Base-by-base conservation (phyloP, 176 grass and related monocot species). In the Pontederia paniculata region DNA sequence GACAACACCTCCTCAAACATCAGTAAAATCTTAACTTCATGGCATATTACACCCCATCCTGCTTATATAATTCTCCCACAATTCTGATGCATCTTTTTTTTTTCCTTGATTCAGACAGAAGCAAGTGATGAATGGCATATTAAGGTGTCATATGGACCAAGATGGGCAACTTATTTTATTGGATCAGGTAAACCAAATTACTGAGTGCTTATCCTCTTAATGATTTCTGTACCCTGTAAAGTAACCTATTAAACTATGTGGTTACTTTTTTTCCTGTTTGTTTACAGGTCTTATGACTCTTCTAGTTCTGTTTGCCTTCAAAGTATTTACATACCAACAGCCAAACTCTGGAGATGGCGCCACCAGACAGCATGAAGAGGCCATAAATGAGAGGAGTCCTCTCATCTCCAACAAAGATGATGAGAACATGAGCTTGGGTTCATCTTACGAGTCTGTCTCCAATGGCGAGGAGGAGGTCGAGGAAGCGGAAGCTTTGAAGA, bases 381-480 rank as follows among this genome's bases (percentile, higher is more conserved):
- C 20, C 17, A 55, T 48, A 16, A 70, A 59, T 12, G 49, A 46
- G 62, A 70, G 57, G 57, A 31, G 18, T 47, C 45, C 84, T 8
- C 57, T 84, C 17, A 45, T 88, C 52, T 42, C 65, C 41, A 71
- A 50, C 67, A 84, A 94, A 69, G 88, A 91, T 0, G 87, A 85
- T 0, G 88, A 83, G 3, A 57, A 48, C 56, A 44, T 1, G 23
- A 94, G 84, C 80, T 67, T 84, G 74, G 88, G 88, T 50, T 94
- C 88, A 23, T 84, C 84, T 12, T 88, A 84, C 60, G 89, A 95
- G n/a, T 88, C 84, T 11, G 71, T 82, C 11, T 95, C 89, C 14
- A 52, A 81, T 53, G 77, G 84, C 25, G 80, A 42, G 17, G 82
- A 78, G 47, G 79, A 72, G 15, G 63, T 54, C 11, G 74, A 58